These are phyloP conservation scores for Candida lessepsii DNA, from an alignment of 805 yeast species.

Conservation along the genomic window DNA sequence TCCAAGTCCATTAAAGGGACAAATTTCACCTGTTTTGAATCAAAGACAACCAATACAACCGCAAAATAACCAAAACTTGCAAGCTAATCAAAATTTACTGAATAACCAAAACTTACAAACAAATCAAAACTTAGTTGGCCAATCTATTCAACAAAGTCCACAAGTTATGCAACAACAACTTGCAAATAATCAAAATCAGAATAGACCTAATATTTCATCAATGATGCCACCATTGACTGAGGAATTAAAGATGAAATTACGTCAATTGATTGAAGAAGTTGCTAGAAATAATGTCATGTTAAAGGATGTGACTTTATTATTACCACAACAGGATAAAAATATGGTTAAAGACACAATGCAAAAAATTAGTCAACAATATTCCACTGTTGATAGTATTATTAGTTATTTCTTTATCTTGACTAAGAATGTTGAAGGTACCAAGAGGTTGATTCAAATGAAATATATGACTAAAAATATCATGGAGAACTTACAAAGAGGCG, in stretches of 20 bases:
- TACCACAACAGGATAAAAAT: constrained; percentile 64
- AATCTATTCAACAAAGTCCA: constrained; percentile 14
- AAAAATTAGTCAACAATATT: constrained; percentile 57
- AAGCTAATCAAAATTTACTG: too few relatives aligned
- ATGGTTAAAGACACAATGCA: constrained; percentile 54
- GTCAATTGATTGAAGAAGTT: constrained; percentile 67
- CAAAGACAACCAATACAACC: constrained; percentile 18
- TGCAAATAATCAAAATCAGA: background rate
- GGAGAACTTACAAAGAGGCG: constrained; percentile 63
- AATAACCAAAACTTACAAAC: too few relatives aligned
- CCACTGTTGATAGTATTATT: constrained; percentile 70
- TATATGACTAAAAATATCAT: constrained; percentile 74
- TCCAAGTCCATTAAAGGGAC: constrained; percentile 15
- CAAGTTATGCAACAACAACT: constrained; percentile 4
- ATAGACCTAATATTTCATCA: constrained; percentile 8
- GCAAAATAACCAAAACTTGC: background rate
- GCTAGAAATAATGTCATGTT: constrained; percentile 63
- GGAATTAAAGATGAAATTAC: constrained; percentile 61
- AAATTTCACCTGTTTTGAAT: constrained; percentile 13
- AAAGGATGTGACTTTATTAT: constrained; percentile 60
- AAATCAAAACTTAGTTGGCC: too few relatives aligned
- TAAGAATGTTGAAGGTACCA: constrained; percentile 71
- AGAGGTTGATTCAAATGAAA: constrained; percentile 73
- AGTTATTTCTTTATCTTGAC: constrained; percentile 78
- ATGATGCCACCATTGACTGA: constrained; percentile 45